These are phyloP conservation scores for Crithidia thermophila DNA, from an alignment of 208 protist species.

Conservation along the genomic window DNA sequence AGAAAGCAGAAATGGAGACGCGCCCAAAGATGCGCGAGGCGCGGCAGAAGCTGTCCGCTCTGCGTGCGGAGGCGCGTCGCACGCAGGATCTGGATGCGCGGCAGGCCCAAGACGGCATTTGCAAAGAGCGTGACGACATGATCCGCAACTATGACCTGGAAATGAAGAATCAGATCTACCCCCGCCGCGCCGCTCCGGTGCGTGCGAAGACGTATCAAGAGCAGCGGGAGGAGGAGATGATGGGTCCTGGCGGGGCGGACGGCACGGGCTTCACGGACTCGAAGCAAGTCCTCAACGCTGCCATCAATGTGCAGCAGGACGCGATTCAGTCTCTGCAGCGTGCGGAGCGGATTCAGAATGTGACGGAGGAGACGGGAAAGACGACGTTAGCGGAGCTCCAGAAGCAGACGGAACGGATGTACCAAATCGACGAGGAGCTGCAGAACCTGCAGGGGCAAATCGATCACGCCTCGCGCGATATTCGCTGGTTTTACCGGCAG, in stretches of 20 bases:
- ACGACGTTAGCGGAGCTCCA: slow-evolving; percentile 60
- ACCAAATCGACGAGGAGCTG: slow-evolving; percentile 84
- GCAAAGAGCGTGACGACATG: slow-evolving; percentile 55
- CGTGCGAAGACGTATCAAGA: slow-evolving; percentile 61
- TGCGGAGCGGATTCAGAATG: slow-evolving; percentile 66
- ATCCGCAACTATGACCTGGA: slow-evolving; percentile 63
- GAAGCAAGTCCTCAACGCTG: slow-evolving; percentile 69
- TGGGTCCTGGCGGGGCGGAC: slow-evolving; percentile 61
- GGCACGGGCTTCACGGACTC: slow-evolving; percentile 73
- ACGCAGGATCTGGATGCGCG: slow-evolving; percentile 50
- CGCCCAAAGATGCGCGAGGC: slow-evolving; percentile 70
- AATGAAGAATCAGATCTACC: slow-evolving; percentile 81
- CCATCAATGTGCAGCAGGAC: slow-evolving; percentile 79
- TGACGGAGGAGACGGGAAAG: slow-evolving; percentile 77
- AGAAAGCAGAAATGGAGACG: slow-evolving; percentile 61
- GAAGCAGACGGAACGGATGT: slow-evolving; percentile 80
- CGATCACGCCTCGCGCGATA: slow-evolving; percentile 69
- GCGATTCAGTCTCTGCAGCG: slow-evolving; percentile 71
- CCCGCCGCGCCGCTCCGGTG: slow-evolving; percentile 3
- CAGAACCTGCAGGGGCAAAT: slow-evolving; percentile 72
- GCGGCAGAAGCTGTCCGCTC: slow-evolving; percentile 56
- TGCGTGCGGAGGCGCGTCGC: slow-evolving; percentile 72
- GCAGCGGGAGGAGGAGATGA: slow-evolving; percentile 63
- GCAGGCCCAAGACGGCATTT: slow-evolving; percentile 57
- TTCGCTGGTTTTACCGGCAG: slow-evolving; percentile 81